These are phyloP conservation scores for Sicyos edulis DNA, from an alignment of 306 rosid genomes.

Conservation along the genomic window DNA sequence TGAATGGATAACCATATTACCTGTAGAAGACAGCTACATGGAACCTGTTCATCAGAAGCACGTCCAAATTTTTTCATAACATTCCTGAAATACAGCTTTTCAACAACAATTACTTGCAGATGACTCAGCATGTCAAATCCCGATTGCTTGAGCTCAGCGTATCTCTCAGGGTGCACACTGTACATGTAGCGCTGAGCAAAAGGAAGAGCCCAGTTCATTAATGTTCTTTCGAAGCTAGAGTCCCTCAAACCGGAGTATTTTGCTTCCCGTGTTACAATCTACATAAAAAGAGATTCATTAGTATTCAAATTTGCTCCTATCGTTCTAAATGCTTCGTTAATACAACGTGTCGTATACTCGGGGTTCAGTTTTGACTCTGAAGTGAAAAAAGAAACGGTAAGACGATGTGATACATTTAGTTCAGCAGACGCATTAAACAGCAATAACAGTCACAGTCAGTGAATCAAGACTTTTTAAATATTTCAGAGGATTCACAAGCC, in stretches of 20 bases:
- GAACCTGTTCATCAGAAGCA: constrained; percentile 43
- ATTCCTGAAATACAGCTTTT: constrained; percentile 66
- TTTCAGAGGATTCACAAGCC: constrained; percentile 1
- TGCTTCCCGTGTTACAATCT: constrained; percentile 86
- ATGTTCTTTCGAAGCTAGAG: constrained; percentile 44
- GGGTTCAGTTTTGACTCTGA: not conserved
- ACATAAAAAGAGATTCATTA: constrained; percentile 29
- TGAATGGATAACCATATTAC: constrained; percentile 27
- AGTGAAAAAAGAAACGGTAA: not conserved
- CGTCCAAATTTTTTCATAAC: constrained; percentile 49
- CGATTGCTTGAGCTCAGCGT: constrained; percentile 59
- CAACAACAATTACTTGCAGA: constrained; percentile 66
- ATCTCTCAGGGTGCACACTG: constrained; percentile 47
- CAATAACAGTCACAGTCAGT: not conserved
- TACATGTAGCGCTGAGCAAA: constrained; percentile 79
- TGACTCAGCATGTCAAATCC: constrained; percentile 26
- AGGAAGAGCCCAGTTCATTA: constrained; percentile 81
- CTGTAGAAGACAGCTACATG: constrained; percentile 73
- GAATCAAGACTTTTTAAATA: not conserved
- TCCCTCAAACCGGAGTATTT: constrained; percentile 54
- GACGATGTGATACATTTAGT: not conserved
- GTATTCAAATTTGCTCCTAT: not conserved
- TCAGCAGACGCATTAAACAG: not conserved
- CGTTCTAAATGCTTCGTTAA: not conserved
- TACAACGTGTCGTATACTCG: not conserved